These are phyloP conservation scores for Drosera spatulata DNA, from an alignment of 179 eudicot species.

Conservation along the genomic window DNA sequence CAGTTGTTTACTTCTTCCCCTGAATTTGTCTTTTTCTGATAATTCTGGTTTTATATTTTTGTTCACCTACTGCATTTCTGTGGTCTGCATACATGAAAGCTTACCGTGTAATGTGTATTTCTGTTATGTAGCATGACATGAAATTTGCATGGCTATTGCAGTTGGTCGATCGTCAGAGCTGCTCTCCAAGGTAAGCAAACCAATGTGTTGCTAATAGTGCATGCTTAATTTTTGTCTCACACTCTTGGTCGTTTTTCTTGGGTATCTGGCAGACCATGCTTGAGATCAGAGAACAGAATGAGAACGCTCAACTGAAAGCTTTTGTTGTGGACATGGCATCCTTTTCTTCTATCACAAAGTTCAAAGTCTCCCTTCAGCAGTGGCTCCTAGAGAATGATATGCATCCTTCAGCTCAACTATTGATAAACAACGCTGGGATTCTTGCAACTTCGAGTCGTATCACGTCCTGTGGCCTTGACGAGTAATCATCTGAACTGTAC, in stretches of 20 bases:
- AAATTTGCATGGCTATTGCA: conserved; percentile 31
- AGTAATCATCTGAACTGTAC: conserved; percentile 35
- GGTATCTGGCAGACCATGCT: conserved; percentile 36
- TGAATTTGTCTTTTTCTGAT: neutral
- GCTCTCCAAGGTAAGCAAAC: conserved; percentile 46
- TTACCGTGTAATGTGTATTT: neutral
- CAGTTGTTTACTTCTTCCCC: neutral
- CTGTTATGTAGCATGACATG: conserved; percentile 3
- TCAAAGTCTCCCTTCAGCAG: conserved; percentile 40
- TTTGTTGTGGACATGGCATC: conserved; percentile 72
- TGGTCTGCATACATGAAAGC: too few relatives aligned
- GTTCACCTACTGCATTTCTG: neutral
- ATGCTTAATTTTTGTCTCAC: too few relatives aligned
- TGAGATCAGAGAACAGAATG: conserved; percentile 35
- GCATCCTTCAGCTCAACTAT: conserved; percentile 72
- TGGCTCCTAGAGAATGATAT: conserved; percentile 61
- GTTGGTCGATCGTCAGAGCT: conserved; percentile 61
- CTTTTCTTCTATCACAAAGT: conserved; percentile 58
- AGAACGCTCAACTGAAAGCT: conserved; percentile 52
- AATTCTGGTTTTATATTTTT: too few relatives aligned
- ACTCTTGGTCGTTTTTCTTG: conserved; percentile 1
- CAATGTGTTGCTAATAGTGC: too few relatives aligned
- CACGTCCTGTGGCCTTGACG: conserved; percentile 63
- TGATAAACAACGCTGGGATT: conserved; percentile 90
- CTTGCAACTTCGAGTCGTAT: conserved; percentile 56